Evolutionary conservation across 371 early-diverging fungal genomes (phyloP).

Genomic region (Mortierella sp.): DNA sequence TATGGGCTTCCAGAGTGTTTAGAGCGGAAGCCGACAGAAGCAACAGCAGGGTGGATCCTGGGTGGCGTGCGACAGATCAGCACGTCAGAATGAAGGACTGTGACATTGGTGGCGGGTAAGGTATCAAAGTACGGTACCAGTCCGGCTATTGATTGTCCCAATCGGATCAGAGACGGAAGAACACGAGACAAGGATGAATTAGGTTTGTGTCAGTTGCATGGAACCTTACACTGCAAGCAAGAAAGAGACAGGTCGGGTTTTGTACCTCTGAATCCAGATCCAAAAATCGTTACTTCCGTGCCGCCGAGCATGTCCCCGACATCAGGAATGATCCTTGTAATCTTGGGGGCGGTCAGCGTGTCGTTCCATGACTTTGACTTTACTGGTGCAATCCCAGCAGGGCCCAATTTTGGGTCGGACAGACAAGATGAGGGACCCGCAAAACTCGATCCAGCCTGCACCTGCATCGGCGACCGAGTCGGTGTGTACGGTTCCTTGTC

Average conservation of each 20-base stretch:
- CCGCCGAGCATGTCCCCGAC: slow-evolving; percentile 52
- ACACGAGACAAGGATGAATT: no score
- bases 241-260: no score
- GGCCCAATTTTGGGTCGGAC: slow-evolving; percentile 18
- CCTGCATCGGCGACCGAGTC: slow-evolving; percentile 14
- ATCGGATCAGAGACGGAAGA: not conserved
- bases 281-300: slow-evolving; percentile 51
- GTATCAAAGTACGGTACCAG: slow-evolving; percentile 41
- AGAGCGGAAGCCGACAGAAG: slow-evolving; percentile 31
- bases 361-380: slow-evolving; percentile 49
- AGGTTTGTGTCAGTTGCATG: no score
- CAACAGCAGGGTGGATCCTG: slow-evolving; percentile 26
- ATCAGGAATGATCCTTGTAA: slow-evolving; percentile 43
- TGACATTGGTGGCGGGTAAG: slow-evolving; percentile 39
- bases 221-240: no score
- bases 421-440: slow-evolving; percentile 8
- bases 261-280: slow-evolving; percentile 48
- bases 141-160: slow-evolving; percentile 24
- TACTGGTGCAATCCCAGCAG: slow-evolving; percentile 20
- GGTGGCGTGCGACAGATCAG: slow-evolving; percentile 47
- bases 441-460: slow-evolving; percentile 7
- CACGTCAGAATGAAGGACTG: slow-evolving; percentile 36
- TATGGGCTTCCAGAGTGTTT: slow-evolving; percentile 9
- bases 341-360: slow-evolving; percentile 23
- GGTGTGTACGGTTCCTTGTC: slow-evolving; percentile 28